Evolutionary conservation across 306 rosid genomes (phyloP).

Genomic region (Corylus heterophylla): DNA sequence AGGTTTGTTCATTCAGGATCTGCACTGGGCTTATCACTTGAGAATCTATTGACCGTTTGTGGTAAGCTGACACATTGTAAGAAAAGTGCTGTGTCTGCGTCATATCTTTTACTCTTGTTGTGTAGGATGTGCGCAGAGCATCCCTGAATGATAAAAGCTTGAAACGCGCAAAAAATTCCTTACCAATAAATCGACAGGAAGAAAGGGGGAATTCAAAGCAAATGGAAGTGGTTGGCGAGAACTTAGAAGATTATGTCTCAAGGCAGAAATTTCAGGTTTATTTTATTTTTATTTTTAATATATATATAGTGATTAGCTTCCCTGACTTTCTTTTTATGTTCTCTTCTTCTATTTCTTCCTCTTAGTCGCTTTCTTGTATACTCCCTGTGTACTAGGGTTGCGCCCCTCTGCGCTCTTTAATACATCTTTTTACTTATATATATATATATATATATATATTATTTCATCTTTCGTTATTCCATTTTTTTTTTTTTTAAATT

Average conservation of each 20-base stretch:
- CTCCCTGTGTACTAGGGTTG: no score
- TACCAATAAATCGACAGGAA: neutral
- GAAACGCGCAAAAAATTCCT: neutral
- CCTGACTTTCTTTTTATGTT: no score
- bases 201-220: neutral
- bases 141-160: neutral
- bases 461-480: neutral
- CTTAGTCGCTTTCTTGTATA: no score
- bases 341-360: no score
- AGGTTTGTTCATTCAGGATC: constrained; percentile 29
- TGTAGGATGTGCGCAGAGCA: constrained; percentile 8
- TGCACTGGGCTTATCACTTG: neutral
- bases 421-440: no score
- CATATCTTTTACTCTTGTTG: neutral
- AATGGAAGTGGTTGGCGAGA: neutral
- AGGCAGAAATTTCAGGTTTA: constrained; percentile 30
- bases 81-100: neutral
- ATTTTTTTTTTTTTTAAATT: neutral
- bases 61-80: neutral
- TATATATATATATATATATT: no score
- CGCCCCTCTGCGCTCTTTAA: no score
- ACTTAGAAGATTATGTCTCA: constrained; percentile 11
- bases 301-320: no score
- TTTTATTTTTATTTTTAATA: no score
- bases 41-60: neutral